phyloP scores from a whole-genome alignment of 2,329 filamentous ascomycete genomes.

The Claviceps sorghi region DNA sequence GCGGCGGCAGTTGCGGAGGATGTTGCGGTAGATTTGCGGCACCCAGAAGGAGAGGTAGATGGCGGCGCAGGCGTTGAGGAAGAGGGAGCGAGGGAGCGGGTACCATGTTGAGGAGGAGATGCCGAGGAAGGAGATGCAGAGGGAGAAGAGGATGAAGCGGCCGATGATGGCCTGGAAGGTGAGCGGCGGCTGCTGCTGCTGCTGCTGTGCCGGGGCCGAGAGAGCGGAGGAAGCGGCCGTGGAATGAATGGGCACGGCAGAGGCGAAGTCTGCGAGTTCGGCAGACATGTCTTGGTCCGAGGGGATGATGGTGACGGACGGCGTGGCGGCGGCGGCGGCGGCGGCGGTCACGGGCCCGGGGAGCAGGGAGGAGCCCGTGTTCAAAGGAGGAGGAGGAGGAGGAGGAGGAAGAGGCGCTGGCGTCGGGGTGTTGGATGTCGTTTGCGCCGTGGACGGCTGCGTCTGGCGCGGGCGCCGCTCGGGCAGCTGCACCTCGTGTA shows the following conservation, averaged over 20 bases:
- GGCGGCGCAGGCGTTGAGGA: conserved; percentile 51
- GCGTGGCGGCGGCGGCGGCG: conserved; percentile 31
- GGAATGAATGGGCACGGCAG: conserved; percentile 18
- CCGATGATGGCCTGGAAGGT: conserved; percentile 43
- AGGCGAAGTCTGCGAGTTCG: conserved; percentile 35
- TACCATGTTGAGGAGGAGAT: conserved; percentile 49
- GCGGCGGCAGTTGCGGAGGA: conserved; percentile 78
- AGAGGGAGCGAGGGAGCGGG: conserved; percentile 35
- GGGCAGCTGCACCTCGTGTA: conserved; percentile 41
- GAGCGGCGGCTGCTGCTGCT: conserved; percentile 12
- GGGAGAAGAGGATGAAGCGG: conserved; percentile 40
- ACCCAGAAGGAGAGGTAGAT: conserved; percentile 81
- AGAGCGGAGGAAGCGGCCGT: conserved; percentile 3
- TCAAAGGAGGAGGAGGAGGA: conserved; percentile 6
- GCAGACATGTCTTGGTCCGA: conserved; percentile 50
- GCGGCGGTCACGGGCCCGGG: conserved; percentile 27
- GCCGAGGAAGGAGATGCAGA: conserved; percentile 42
- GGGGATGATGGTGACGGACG: conserved; percentile 46
- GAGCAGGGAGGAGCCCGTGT: conserved; percentile 13
- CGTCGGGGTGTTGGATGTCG: background rate
- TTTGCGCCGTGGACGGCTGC: conserved; percentile 6
- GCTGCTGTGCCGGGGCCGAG: conserved; percentile 8
- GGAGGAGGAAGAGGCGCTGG: background rate
- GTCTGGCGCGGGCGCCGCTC: conserved; percentile 39
- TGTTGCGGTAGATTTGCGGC: conserved; percentile 84